Conservation (phyloP, 1,139 yeast genomes). For the Meyerozyma elateridarum region DNA sequence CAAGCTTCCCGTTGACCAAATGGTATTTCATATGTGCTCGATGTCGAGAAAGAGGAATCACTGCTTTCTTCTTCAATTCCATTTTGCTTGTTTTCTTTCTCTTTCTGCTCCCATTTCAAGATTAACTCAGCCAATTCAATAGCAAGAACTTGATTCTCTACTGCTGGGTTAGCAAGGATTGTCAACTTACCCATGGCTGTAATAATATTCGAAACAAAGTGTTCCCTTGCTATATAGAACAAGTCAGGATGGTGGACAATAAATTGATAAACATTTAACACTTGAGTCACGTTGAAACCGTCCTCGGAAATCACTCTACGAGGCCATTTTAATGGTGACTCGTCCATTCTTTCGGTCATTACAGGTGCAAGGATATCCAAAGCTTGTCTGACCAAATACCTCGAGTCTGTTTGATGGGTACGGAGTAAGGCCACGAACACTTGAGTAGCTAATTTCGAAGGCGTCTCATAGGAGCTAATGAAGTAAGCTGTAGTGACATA, state of each 20-base stretch:
- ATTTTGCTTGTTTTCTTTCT: slow-evolving; percentile 21
- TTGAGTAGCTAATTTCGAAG: slow-evolving; percentile 83
- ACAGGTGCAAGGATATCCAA: slow-evolving; percentile 88
- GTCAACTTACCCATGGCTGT: slow-evolving; percentile 95
- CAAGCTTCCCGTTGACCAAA: slow-evolving; percentile 84
- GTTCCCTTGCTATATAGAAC: slow-evolving; percentile 83
- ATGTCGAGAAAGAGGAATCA: slow-evolving; percentile 33
- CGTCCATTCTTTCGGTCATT: slow-evolving; percentile 65
- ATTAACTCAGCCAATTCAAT: slow-evolving; percentile 86
- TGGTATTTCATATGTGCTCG: slow-evolving; percentile 56
- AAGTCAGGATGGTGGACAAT: slow-evolving; percentile 81
- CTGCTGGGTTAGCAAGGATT: slow-evolving; percentile 70
- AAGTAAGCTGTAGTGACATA: slow-evolving; percentile 85
- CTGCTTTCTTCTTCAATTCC: slow-evolving; percentile 26
- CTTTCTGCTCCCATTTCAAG: slow-evolving; percentile 74
- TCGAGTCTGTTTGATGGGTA: slow-evolving; percentile 82
- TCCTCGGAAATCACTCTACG: slow-evolving; percentile 89
- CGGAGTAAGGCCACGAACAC: slow-evolving; percentile 86
- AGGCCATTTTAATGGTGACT: slow-evolving; percentile 82
- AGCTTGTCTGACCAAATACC: slow-evolving; percentile 81
- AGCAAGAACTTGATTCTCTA: slow-evolving; percentile 80
- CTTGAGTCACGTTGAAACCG: slow-evolving; percentile 77
- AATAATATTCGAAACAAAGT: slow-evolving; percentile 81
- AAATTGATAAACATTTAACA: slow-evolving; percentile 83
- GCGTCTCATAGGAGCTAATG: slow-evolving; percentile 85